Conservation (phyloP, 2,329 filamentous ascomycete species). For the Beauveria sp. region DNA sequence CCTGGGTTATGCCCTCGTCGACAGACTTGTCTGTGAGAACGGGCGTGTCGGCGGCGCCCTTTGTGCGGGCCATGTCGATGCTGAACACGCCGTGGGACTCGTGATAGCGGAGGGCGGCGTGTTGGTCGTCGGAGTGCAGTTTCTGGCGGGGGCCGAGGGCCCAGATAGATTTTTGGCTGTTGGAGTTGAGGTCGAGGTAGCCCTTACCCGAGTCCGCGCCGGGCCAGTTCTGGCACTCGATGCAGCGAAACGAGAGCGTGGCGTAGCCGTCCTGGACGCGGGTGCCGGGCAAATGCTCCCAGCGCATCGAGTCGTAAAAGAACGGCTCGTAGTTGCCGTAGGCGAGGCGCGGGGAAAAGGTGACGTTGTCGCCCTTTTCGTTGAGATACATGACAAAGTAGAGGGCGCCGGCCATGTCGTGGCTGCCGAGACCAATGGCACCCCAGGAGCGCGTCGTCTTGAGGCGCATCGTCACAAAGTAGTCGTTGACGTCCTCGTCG, state of each 20-base stretch:
- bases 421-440: conserved; percentile 46
- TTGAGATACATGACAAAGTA: conserved; percentile 49
- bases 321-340: conserved; percentile 45
- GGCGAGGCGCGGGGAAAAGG: conserved; percentile 46
- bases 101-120: conserved; percentile 44
- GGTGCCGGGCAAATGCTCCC: conserved; percentile 38
- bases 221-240: conserved; percentile 42
- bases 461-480: conserved; percentile 48
- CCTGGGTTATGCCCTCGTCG: conserved; percentile 28
- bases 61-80: conserved; percentile 47
- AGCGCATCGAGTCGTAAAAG: conserved; percentile 35
- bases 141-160: conserved; percentile 43
- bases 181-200: conserved; percentile 41
- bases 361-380: conserved; percentile 39
- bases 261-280: conserved; percentile 38
- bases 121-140: conserved; percentile 33
- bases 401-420: conserved; percentile 43
- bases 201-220: conserved; percentile 25
- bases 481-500: conserved; percentile 35
- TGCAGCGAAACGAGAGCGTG: conserved; percentile 45
- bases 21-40: conserved; percentile 26
- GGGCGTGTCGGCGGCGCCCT: conserved; percentile 36
- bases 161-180: conserved; percentile 44
- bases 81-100: conserved; percentile 45
- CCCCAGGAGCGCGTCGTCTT: conserved; percentile 41